A percentile compares a stretch with the other conserved stretches of the same genome.
Conservation (phyloP, 345 rosid species). For the Excoecaria agallocha region DNA sequence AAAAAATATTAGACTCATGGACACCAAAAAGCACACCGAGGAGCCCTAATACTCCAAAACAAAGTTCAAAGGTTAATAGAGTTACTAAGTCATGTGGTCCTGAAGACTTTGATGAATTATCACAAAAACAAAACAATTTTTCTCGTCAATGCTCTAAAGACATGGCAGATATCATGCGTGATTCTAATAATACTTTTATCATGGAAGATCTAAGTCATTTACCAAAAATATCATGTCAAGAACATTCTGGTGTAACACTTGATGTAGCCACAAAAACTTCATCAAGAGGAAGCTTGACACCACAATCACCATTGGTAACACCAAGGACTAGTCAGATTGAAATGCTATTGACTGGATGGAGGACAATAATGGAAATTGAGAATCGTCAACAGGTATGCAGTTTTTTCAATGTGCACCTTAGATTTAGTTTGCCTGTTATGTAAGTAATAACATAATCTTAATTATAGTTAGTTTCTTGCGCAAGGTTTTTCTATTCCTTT, state of each 20-base stretch:
- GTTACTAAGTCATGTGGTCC: conserved; percentile 80
- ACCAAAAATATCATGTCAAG: conserved; percentile 88
- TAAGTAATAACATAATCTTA: background rate
- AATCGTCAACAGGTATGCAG: conserved; percentile 75
- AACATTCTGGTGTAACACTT: conserved; percentile 91
- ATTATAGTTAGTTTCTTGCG: background rate
- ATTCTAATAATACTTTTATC: conserved; percentile 64
- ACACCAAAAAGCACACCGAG: conserved; percentile 74
- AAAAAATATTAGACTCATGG: conserved; percentile 76
- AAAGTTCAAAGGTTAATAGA: no score
- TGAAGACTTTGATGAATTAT: conserved; percentile 80
- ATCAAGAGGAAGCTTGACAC: conserved; percentile 98
- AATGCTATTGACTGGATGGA: conserved; percentile 74
- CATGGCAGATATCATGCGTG: conserved; percentile 94
- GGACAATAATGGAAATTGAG: conserved; percentile 69
- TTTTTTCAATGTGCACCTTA: background rate
- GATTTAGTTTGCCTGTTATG: background rate
- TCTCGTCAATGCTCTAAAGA: conserved; percentile 96
- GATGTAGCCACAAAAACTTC: conserved; percentile 97
- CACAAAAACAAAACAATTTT: conserved; percentile 96
- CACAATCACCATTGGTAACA: conserved; percentile 90
- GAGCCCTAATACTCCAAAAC: conserved; percentile 84
- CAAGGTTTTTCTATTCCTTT: background rate
- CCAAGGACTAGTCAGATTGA: conserved; percentile 93
- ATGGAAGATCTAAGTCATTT: conserved; percentile 93